phyloP scores from a whole-genome alignment of 1,139 yeast genomes.

The Kurtzmaniella quercitrusa region DNA sequence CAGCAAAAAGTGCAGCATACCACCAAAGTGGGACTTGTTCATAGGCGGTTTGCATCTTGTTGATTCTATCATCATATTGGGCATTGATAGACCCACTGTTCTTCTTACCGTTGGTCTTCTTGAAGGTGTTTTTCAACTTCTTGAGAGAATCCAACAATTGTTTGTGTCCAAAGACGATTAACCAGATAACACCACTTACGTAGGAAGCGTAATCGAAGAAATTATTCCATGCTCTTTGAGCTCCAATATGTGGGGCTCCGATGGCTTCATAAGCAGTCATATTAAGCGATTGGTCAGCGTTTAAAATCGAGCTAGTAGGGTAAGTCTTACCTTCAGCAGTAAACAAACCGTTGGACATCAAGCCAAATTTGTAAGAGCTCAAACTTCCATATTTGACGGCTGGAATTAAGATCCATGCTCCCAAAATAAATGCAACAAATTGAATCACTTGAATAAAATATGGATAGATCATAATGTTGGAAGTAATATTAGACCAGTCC shows the following conservation, averaged over 20 bases:
- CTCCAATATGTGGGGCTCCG: constrained; percentile 40
- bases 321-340: constrained; percentile 27
- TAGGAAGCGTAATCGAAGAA: constrained; percentile 53
- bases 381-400: constrained; percentile 33
- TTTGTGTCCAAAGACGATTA: constrained; percentile 33
- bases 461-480: constrained; percentile 40
- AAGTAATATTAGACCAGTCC: constrained; percentile 46
- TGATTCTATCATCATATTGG: constrained; percentile 35
- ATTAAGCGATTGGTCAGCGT: constrained; percentile 29
- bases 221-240: constrained; percentile 48
- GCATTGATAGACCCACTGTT: constrained; percentile 7
- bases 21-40: constrained; percentile 39
- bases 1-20: constrained; percentile 31
- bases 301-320: constrained; percentile 32
- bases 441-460: constrained; percentile 44
- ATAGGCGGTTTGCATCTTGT: constrained; percentile 33
- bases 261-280: constrained; percentile 33
- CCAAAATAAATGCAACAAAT: constrained; percentile 35
- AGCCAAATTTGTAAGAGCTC: constrained; percentile 24
- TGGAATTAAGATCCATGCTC: constrained; percentile 43
- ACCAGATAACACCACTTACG: constrained; percentile 45
- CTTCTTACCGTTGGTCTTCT: constrained; percentile 1
- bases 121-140: constrained; percentile 10
- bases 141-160: constrained; percentile 13
- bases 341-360: constrained; percentile 40